phyloP scores from a whole-genome alignment of 2,329 filamentous ascomycete species.

The Bipolaris sorokiniana region DNA sequence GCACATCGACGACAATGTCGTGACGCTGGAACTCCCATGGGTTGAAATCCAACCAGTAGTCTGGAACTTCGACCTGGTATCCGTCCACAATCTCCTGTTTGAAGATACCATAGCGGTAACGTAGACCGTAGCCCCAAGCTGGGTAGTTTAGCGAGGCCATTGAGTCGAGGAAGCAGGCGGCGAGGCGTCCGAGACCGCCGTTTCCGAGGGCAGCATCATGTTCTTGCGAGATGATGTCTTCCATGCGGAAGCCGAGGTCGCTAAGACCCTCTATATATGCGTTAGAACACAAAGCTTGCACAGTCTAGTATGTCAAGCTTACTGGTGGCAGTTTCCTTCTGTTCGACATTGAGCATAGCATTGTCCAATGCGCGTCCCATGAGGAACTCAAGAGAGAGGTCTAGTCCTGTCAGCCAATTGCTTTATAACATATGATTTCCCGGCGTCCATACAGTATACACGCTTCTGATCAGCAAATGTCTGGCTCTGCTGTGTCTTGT shows the following conservation, averaged over 20 bases:
- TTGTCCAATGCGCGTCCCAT: slow-evolving; percentile 98
- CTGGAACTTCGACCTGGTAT: slow-evolving; percentile 96
- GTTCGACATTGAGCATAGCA: slow-evolving; percentile 93
- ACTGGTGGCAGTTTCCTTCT: slow-evolving; percentile 86
- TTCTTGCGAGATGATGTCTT: slow-evolving; percentile 93
- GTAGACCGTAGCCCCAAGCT: slow-evolving; percentile 95
- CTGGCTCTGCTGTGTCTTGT: slow-evolving; percentile 95
- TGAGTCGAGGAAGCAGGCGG: slow-evolving; percentile 96
- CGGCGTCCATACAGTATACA: slow-evolving; percentile 72
- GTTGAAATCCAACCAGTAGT: slow-evolving; percentile 99
- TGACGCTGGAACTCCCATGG: slow-evolving; percentile 98
- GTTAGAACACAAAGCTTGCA: slow-evolving; percentile 20
- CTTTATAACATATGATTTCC: not conserved
- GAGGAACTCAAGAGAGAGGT: slow-evolving; percentile 94
- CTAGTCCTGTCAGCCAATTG: slow-evolving; percentile 46
- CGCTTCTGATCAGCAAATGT: slow-evolving; percentile 90
- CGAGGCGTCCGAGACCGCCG: slow-evolving; percentile 90
- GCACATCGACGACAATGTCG: slow-evolving; percentile 93
- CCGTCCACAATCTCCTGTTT: slow-evolving; percentile 99
- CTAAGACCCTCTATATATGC: slow-evolving; percentile 72
- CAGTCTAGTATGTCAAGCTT: slow-evolving; percentile 35
- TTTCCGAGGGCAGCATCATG: slow-evolving; percentile 97
- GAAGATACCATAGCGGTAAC: slow-evolving; percentile 95
- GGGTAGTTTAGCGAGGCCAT: slow-evolving; percentile 93
- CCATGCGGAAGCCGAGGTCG: slow-evolving; percentile 94